Conservation (phyloP, 352 stramenopile genomes). For the Globisporangium orthogonon region DNA sequence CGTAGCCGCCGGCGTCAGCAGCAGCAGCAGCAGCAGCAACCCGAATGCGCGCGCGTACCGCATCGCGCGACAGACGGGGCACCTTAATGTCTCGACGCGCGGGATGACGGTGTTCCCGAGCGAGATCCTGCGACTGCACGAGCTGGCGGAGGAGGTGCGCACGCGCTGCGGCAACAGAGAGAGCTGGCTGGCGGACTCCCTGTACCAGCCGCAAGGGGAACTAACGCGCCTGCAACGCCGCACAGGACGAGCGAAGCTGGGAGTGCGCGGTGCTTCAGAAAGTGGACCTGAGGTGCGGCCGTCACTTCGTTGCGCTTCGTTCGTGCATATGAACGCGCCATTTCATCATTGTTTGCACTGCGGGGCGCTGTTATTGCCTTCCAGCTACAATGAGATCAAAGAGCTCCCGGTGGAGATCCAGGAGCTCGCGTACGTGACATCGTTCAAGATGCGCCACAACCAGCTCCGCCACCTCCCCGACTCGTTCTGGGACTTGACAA, state of each 20-base stretch:
- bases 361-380: too few relatives aligned
- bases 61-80: conserved; percentile 48
- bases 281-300: conserved; percentile 54
- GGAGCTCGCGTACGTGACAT: conserved; percentile 39
- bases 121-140: conserved; percentile 56
- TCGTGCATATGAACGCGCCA: too few relatives aligned
- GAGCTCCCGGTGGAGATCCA: conserved; percentile 41
- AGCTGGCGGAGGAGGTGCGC: conserved; percentile 43
- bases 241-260: conserved; percentile 61
- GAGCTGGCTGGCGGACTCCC: too few relatives aligned
- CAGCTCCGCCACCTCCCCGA: conserved; percentile 38
- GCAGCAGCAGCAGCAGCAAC: conserved; percentile 14
- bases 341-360: too few relatives aligned
- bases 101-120: conserved; percentile 42
- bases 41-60: conserved; percentile 30
- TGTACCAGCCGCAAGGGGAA: background rate
- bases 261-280: conserved; percentile 64
- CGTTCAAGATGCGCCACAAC: conserved; percentile 76
- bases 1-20: conserved; percentile 4
- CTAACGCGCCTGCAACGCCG: background rate
- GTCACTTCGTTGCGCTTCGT: background rate
- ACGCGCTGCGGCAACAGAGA: too few relatives aligned
- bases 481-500: conserved; percentile 48
- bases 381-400: conserved; percentile 73
- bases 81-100: conserved; percentile 57